Percentiles rank a stretch among this genome's conserved stretches.
phyloP scores from a whole-genome alignment of 805 yeast genomes.

The Zygotorulaspora danielsina region DNA sequence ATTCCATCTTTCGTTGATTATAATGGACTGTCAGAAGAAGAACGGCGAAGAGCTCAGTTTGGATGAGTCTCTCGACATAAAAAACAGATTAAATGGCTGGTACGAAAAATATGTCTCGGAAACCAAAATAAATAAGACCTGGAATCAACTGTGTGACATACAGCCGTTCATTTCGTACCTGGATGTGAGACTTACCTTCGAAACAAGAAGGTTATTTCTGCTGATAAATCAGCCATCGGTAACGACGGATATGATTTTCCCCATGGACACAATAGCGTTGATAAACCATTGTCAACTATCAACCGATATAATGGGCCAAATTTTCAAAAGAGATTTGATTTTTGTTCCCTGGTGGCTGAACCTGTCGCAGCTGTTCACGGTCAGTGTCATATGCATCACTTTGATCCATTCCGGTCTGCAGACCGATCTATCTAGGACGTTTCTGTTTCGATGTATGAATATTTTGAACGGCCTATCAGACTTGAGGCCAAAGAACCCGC shows the following conservation, averaged over 20 bases:
- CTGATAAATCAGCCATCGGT: slow-evolving; percentile 17
- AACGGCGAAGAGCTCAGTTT: slow-evolving; percentile 20
- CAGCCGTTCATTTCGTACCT: slow-evolving; percentile 25
- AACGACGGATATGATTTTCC: slow-evolving; percentile 9
- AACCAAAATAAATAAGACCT: slow-evolving; percentile 3
- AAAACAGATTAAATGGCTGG: slow-evolving; percentile 19
- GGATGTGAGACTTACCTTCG: slow-evolving; percentile 25
- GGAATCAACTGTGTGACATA: slow-evolving; percentile 5
- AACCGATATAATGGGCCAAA: slow-evolving; percentile 31
- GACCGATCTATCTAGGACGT: slow-evolving; percentile 6
- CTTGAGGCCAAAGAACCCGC: slow-evolving; percentile 34
- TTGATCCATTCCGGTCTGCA: slow-evolving; percentile 43
- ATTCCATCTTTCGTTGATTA: slow-evolving; percentile 21
- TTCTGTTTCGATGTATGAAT: slow-evolving; percentile 18
- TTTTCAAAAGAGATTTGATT: slow-evolving; percentile 30
- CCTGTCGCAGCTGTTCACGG: slow-evolving; percentile 43
- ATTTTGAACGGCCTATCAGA: slow-evolving; percentile 27
- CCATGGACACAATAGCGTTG: slow-evolving; percentile 14
- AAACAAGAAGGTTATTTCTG: slow-evolving; percentile 20
- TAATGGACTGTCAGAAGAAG: slow-evolving; percentile 19
- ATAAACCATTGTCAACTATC: slow-evolving; percentile 12
- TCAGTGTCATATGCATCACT: slow-evolving; percentile 41
- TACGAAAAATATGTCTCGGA: slow-evolving; percentile 1
- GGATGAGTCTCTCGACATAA: slow-evolving; percentile 14
- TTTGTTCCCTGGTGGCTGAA: slow-evolving; percentile 52